Percentiles rank a stretch among this genome's conserved stretches.
Conservation (phyloP, 2,329 filamentous ascomycete species). For the Xylaria multiplex region DNA sequence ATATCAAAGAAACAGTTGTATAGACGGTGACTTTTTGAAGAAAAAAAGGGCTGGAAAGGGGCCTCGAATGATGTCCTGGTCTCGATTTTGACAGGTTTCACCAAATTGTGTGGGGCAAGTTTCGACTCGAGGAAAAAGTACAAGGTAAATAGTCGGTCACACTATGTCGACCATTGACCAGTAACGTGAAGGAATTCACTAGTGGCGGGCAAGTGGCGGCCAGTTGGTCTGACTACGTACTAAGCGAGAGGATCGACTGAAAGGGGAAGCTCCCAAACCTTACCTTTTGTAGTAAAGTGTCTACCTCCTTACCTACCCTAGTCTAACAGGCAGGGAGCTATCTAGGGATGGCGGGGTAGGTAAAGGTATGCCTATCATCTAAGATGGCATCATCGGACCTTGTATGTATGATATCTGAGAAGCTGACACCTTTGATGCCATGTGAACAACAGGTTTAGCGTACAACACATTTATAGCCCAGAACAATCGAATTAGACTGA, state of each 20-base stretch:
- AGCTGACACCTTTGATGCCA: too few species aligned
- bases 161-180: not conserved
- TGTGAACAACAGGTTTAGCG: too few species aligned
- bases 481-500: not conserved
- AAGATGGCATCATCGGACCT: conserved; percentile 30
- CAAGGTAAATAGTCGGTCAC: not conserved
- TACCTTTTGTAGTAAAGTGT: too few species aligned
- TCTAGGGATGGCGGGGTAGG: conserved; percentile 24
- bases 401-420: not conserved
- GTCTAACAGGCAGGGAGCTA: not conserved
- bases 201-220: conserved; percentile 16
- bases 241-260: not conserved
- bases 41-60: conserved; percentile 23
- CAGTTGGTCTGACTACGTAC: conserved; percentile 19
- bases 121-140: conserved; percentile 3
- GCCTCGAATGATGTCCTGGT: conserved; percentile 37
- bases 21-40: not conserved
- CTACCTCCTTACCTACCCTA: not conserved
- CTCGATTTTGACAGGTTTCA: conserved; percentile 51
- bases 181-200: not conserved
- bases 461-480: too few species aligned
- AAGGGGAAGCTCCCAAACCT: not conserved
- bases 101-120: conserved; percentile 48
- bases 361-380: not conserved
- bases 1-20: conserved; percentile 25